Evolutionary conservation across 176 grass and related monocot genomes (phyloP).

Genomic region (Oryza officinalis): DNA sequence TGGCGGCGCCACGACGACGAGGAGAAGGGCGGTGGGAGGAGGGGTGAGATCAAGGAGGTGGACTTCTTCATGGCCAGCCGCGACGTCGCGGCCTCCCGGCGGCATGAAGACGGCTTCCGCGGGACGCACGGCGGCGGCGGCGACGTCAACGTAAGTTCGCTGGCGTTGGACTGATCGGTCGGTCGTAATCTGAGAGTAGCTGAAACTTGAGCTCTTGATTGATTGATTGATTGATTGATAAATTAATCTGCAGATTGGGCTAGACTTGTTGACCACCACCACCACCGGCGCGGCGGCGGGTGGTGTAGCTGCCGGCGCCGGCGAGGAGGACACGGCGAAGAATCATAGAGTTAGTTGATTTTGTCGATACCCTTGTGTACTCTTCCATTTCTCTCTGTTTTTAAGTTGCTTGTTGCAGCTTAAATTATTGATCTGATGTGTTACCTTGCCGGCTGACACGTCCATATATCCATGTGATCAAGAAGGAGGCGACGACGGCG

Average conservation of each 20-base stretch:
- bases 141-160: slow-evolving; percentile 44
- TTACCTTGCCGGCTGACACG: neutral
- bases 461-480: neutral
- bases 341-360: slow-evolving; percentile 32
- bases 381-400: neutral
- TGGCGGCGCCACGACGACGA: neutral
- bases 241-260: slow-evolving; percentile 40
- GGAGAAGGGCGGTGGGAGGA: neutral
- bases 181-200: neutral
- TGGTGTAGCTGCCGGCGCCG: neutral
- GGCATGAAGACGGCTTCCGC: neutral
- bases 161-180: neutral
- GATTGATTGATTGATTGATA: neutral
- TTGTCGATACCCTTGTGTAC: neutral
- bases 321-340: neutral
- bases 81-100: neutral
- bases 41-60: slow-evolving; percentile 50
- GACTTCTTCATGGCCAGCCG: slow-evolving; percentile 50
- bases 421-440: neutral
- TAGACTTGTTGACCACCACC: slow-evolving; percentile 38
- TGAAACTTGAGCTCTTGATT: neutral
- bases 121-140: neutral
- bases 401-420: neutral
- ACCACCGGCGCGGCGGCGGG: neutral
- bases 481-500: slow-evolving; percentile 26